Conservation (phyloP, 148 eudicot genomes). For the Persicaria tinctoria region DNA sequence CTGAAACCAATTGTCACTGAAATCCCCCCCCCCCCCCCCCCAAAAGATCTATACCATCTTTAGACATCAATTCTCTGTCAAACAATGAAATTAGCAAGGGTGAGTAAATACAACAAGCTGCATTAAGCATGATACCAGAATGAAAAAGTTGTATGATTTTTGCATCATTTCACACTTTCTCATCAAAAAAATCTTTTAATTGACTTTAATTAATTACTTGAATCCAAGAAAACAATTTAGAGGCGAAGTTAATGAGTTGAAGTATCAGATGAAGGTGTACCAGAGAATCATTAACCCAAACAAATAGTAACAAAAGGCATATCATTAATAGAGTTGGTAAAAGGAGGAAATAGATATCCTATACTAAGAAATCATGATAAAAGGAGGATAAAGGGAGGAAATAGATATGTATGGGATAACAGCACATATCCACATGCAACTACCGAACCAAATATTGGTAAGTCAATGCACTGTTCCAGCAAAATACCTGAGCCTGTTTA, state of each 20-base stretch:
- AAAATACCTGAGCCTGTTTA: too few species aligned
- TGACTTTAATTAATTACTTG: neutral
- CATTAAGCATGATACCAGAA: neutral
- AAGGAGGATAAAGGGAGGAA: too few species aligned
- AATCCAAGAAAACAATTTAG: neutral
- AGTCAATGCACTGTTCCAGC: too few species aligned
- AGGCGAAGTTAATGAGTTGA: too few species aligned
- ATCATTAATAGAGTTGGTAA: neutral
- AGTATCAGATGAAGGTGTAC: neutral
- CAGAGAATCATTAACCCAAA: neutral
- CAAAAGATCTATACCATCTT: conserved; percentile 75
- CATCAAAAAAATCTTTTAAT: neutral
- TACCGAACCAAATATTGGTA: too few species aligned
- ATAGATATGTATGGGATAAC: too few species aligned
- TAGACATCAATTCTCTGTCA: conserved; percentile 76
- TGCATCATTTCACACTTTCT: neutral
- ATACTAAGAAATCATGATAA: too few species aligned
- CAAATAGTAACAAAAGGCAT: neutral
- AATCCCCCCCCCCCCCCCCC: conserved; percentile 36
- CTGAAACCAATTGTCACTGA: conserved; percentile 67
- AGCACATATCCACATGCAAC: too few species aligned
- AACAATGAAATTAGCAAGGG: conserved; percentile 15
- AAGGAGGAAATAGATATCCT: neutral
- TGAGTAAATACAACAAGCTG: neutral
- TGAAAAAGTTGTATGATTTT: neutral